Evolutionary conservation across 1,139 yeast species (phyloP).

Genomic region (Yamadazyma dushanensis): DNA sequence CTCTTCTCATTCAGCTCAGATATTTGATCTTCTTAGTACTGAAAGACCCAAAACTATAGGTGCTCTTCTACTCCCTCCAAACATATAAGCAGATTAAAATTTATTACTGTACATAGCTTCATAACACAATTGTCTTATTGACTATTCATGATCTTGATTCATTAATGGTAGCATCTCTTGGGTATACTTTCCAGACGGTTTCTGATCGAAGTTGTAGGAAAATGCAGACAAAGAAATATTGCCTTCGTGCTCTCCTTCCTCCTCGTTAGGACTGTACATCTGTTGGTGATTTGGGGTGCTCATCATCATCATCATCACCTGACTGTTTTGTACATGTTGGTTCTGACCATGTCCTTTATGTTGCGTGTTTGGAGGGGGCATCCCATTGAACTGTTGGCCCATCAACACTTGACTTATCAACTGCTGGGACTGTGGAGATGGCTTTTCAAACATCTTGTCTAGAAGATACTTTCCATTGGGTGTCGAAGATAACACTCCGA

Average conservation of each 20-base stretch:
- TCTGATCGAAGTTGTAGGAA: constrained; percentile 13
- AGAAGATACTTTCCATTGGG: constrained; percentile 44
- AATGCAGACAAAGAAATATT: constrained; percentile 17
- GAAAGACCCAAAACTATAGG: constrained; percentile 75
- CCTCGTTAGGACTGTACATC: constrained; percentile 17
- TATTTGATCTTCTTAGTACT: constrained; percentile 73
- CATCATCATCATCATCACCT: constrained; percentile 37
- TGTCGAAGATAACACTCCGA: constrained; percentile 38
- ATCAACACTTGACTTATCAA: constrained; percentile 22
- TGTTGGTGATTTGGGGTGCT: constrained; percentile 46
- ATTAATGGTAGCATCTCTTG: constrained; percentile 10
- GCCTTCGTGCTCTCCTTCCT: constrained; percentile 14
- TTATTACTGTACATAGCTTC: no score
- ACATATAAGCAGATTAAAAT: constrained; percentile 32
- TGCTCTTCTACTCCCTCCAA: constrained; percentile 71
- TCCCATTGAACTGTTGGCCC: constrained; percentile 21
- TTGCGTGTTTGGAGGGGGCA: constrained; percentile 24
- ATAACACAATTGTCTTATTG: no score
- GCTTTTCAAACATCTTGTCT: constrained; percentile 42
- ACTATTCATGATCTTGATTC: constrained; percentile 13
- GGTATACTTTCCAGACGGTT: constrained; percentile 7
- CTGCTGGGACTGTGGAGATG: constrained; percentile 35
- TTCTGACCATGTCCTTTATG: background rate
- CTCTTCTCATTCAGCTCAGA: constrained; percentile 66
- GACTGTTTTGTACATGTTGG: constrained; percentile 14